Evolutionary conservation across 73 alveolate species (phyloP), one percentile per base, ranked within the genome.

Genomic region (Paramecium caudatum): DNA sequence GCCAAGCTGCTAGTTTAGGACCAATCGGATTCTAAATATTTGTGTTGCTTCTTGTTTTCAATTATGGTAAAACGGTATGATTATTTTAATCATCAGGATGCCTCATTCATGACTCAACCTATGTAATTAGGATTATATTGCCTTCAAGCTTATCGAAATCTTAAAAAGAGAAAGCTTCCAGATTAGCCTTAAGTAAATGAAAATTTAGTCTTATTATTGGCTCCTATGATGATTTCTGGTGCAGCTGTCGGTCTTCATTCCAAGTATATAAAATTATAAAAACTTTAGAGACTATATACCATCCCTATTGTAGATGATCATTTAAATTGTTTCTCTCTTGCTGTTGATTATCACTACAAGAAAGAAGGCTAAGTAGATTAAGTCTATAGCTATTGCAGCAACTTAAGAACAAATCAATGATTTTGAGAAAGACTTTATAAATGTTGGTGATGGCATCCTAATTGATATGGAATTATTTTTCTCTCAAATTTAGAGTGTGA

Each of bases 201-300:
- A 39, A 45, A 45, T 41, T 74, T 74, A 41, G 88, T 37, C 5
- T 19, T 45, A 9, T 74, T 74, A 74, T 6, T 74, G 45, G 32
- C 19, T 3, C 88, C 88, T 10, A 74, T 41, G 43, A 74, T 74
- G 88, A 36, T 74, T 21, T 27, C 88, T 15, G 88, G 88, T 21
- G 17, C 41, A 4, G 19, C 33, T 39, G 55, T 37, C 7, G 88
- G 88, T 21, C 55, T 74, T 13, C 88, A 74, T 74, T 74, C 43
- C n/a, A 74, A 74, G 83, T 65, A 65, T 27, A 30, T 65, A 7
- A 50, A 12, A 7, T 65, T 12, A n/a, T 25, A 12, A 1, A n/a
- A 33, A 12, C 19, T 10, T n/a, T 65, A 65, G 83, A 41, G 88
- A 74, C 21, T 74, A 74, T 13, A 45, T 74, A 1, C 88, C 88